Percentiles rank a stretch among this genome's conserved stretches.
Evolutionary conservation across 1,284 basidiomycete species (phyloP).

Genomic region (Ceratobasidium sp.): DNA sequence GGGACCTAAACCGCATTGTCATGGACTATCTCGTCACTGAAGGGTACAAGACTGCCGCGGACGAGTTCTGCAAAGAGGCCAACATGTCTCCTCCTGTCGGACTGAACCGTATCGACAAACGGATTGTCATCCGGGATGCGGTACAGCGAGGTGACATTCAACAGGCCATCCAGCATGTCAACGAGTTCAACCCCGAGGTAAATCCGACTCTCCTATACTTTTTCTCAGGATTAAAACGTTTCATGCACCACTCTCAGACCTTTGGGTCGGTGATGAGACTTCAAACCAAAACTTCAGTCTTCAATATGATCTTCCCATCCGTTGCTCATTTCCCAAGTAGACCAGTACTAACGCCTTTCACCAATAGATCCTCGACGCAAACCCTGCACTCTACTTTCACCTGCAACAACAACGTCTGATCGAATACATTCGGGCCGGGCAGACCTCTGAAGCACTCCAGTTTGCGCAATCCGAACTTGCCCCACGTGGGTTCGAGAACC

Average conservation of each 20-base stretch:
- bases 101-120: slow-evolving; percentile 90
- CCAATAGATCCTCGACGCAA: slow-evolving; percentile 92
- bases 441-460: slow-evolving; percentile 82
- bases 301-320: slow-evolving; percentile 78
- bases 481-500: slow-evolving; percentile 93
- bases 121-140: slow-evolving; percentile 94
- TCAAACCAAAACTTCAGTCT: slow-evolving; percentile 88
- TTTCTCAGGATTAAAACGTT: slow-evolving; percentile 81
- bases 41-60: slow-evolving; percentile 95
- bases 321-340: slow-evolving; percentile 46
- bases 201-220: slow-evolving; percentile 58
- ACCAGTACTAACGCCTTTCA: slow-evolving; percentile 47
- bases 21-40: slow-evolving; percentile 99
- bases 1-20: slow-evolving; percentile 95
- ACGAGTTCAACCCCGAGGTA: slow-evolving; percentile 97
- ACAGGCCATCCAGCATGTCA: slow-evolving; percentile 92
- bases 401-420: slow-evolving; percentile 95
- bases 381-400: slow-evolving; percentile 90
- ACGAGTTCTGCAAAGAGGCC: slow-evolving; percentile 92
- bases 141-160: slow-evolving; percentile 95
- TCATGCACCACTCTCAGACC: slow-evolving; percentile 99
- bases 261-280: slow-evolving; percentile 80
- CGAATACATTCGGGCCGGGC: slow-evolving; percentile 90
- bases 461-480: slow-evolving; percentile 96
- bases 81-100: slow-evolving; percentile 83